Percentiles rank a stretch among this genome's conserved stretches.
Conservation (phyloP, 108 stramenopile genomes). For the Cyclotella kingstonii region DNA sequence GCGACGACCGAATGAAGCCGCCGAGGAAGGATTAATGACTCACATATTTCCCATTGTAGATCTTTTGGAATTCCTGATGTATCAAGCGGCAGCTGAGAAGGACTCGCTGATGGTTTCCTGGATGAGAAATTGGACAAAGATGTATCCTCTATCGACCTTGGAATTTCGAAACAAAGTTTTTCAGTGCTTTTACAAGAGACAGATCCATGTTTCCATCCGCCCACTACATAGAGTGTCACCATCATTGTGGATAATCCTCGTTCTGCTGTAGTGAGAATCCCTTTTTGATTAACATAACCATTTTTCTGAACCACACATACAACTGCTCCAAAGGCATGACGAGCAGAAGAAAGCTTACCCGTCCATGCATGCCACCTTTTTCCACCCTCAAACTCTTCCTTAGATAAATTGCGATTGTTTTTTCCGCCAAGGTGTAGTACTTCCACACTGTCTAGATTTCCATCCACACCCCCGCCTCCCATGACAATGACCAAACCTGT, state of each 20-base stretch:
- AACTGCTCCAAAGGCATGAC: constrained; percentile 35
- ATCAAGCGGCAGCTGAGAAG: background rate
- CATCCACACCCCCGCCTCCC: constrained; percentile 33
- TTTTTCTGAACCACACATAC: background rate
- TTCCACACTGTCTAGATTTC: constrained; percentile 30
- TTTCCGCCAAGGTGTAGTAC: constrained; percentile 9
- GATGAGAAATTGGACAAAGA: background rate
- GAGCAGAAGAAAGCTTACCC: constrained; percentile 21
- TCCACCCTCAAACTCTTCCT: background rate
- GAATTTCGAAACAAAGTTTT: constrained; percentile 12
- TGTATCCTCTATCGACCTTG: background rate
- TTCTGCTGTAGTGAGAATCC: background rate
- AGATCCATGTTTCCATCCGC: constrained; percentile 36
- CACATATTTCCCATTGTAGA: constrained; percentile 27
- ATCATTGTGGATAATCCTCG: background rate
- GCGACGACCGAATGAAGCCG: constrained; percentile 35
- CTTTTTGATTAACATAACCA: background rate
- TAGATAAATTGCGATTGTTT: background rate
- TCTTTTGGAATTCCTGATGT: background rate
- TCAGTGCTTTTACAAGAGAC: constrained; percentile 26
- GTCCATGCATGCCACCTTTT: constrained; percentile 19
- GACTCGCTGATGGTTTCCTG: background rate
- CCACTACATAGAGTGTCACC: constrained; percentile 21
- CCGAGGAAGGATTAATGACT: constrained; percentile 18
- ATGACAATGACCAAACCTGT: constrained; percentile 22